phyloP scores from a whole-genome alignment of 1,139 yeast species.

The Taiozyma sp. region DNA sequence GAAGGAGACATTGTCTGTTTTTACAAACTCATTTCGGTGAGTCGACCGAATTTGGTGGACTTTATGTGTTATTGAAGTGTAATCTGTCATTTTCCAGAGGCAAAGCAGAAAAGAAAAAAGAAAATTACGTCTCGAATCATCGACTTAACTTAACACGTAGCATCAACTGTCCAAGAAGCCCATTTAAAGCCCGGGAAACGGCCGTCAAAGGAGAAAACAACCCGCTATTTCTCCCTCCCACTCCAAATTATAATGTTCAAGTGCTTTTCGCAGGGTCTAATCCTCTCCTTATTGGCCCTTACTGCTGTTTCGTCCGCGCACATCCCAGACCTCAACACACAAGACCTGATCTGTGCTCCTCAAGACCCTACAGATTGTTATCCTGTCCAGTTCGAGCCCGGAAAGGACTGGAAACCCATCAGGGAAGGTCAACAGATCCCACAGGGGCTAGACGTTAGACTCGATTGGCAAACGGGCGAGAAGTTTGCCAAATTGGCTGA shows the following conservation, averaged over 20 bases:
- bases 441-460: conserved; percentile 72
- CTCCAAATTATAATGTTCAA: neutral
- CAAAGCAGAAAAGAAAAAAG: neutral
- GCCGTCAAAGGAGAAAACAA: neutral
- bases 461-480: conserved; percentile 58
- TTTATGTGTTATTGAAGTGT: neutral
- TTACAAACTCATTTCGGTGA: too few relatives aligned
- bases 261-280: neutral
- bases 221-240: neutral
- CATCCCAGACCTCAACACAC: neutral
- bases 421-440: conserved; percentile 71
- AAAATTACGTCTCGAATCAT: neutral
- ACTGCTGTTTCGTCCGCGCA: neutral
- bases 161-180: neutral
- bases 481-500: conserved; percentile 63
- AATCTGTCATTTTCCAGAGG: neutral
- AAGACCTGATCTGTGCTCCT: conserved; percentile 19
- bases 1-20: too few relatives aligned
- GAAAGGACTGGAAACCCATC: conserved; percentile 63
- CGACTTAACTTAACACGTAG: neutral
- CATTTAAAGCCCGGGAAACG: neutral
- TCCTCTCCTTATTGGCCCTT: neutral
- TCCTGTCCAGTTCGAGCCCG: conserved; percentile 57
- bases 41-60: too few relatives aligned
- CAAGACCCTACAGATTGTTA: conserved; percentile 51